phyloP scores from a whole-genome alignment of 768 basidiomycete genomes.

The Amanita rubescens region DNA sequence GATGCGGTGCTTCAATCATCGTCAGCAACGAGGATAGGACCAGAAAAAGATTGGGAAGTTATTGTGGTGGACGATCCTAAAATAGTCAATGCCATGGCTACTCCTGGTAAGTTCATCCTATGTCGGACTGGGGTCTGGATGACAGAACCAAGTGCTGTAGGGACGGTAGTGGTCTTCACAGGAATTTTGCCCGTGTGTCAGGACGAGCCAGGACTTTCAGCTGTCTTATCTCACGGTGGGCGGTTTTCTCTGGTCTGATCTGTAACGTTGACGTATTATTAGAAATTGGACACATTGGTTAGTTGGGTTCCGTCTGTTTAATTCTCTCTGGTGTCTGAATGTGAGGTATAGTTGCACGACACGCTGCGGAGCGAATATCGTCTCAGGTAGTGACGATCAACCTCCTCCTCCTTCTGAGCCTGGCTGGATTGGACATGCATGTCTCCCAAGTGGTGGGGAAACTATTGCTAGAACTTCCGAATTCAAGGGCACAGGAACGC shows the following conservation, averaged over 20 bases:
- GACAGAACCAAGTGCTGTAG: constrained; percentile 22
- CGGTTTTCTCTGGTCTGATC: background rate
- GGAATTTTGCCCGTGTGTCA: constrained; percentile 75
- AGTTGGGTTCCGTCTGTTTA: constrained; percentile 9
- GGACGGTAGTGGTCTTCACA: constrained; percentile 80
- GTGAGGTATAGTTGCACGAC: constrained; percentile 27
- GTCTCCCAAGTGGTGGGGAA: constrained; percentile 40
- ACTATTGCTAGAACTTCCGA: constrained; percentile 64
- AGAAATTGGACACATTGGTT: constrained; percentile 82
- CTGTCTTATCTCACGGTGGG: constrained; percentile 79
- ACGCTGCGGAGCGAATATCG: constrained; percentile 48
- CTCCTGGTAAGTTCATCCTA: constrained; percentile 43
- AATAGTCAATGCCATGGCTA: constrained; percentile 71
- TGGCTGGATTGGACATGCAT: constrained; percentile 50
- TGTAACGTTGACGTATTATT: constrained; percentile 2
- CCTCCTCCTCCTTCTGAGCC: constrained; percentile 34
- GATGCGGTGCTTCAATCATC: constrained; percentile 21
- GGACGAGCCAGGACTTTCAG: constrained; percentile 78
- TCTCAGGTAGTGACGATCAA: constrained; percentile 35
- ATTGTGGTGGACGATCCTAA: constrained; percentile 70
- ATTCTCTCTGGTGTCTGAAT: background rate
- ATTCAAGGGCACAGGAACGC: constrained; percentile 72
- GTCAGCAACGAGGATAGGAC: constrained; percentile 23
- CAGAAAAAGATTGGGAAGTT: constrained; percentile 52
- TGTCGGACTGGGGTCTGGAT: background rate